Evolutionary conservation across 2,329 filamentous ascomycete genomes (phyloP), one percentile per base, ranked within the genome.

Genomic region (Talaromyces sp.): DNA sequence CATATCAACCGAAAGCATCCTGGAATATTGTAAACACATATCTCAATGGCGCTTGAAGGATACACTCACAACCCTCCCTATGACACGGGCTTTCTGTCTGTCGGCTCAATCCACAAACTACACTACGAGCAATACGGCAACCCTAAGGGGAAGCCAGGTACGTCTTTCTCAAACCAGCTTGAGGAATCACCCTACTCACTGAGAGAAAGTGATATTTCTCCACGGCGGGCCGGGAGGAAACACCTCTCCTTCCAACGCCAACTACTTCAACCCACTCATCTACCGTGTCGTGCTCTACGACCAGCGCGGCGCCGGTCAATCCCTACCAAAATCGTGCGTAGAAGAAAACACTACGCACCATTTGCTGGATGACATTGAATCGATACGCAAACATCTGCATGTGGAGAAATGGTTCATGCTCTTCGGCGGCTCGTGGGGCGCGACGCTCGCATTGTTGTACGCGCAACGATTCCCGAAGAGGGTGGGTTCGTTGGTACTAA

Each of bases 361-460:
- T 64, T 72, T 83, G 0, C 75, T 82, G 3, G 68, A 74, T n/a
- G 82, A 84, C 66, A 79, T 83, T 67, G 81, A 83, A 66, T 69
- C 71, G 1, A 70, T 83, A 1, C 76, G 82, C 45, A 67, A 73
- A 17, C 79, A 82, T 61, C 72, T 83, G 7, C 62, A 72, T 0
- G 78, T 83, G 35, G 47, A 69, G 8, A 80, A 80, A 69, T 83
- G 81, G 82, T 74, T 78, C 49, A 31, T 64, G 27, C 77, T 83
- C 3, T 84, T 82, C 66, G 82, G 82, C 45, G 80, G 81, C 1
- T 82, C 80, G 1, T 83, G 81, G 81, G 81, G 81, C 39, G 79
- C 78, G 3, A 81, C 80, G 0, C 74, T 83, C 17, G 71, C 79
- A 0, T 71, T 83, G 0, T 73, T 78, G 27, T 83, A 83, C 68